Conservation (phyloP, 1,284 basidiomycete species). For the Golubevia sp. region DNA sequence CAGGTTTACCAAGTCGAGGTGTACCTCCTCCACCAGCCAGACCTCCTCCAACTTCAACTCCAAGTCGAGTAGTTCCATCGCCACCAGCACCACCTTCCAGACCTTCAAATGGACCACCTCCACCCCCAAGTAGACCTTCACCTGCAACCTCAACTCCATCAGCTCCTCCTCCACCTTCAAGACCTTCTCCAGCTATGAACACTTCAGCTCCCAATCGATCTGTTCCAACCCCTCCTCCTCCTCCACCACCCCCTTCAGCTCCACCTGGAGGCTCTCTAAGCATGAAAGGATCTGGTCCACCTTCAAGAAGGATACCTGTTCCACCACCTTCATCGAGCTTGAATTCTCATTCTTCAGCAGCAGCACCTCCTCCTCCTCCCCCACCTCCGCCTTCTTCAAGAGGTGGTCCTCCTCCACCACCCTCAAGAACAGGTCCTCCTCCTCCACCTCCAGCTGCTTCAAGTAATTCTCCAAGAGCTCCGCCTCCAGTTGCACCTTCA, state of each 20-base stretch:
- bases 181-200: background rate
- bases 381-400: background rate
- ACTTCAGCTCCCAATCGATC: conserved; percentile 8
- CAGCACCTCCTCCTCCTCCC: background rate
- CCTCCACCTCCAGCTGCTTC: conserved; percentile 18
- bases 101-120: background rate
- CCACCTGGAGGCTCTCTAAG: too few species aligned
- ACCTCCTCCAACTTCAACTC: background rate
- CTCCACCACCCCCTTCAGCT: conserved; percentile 18
- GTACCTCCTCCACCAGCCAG: background rate
- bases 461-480: background rate
- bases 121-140: conserved; percentile 1
- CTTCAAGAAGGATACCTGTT: background rate
- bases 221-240: conserved; percentile 10
- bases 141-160: background rate
- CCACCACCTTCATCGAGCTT: background rate
- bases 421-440: background rate
- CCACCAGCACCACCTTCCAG: conserved; percentile 7
- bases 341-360: conserved; percentile 39
- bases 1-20: background rate
- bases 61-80: conserved; percentile 1
- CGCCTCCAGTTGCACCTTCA: background rate
- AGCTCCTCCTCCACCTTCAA: background rate
- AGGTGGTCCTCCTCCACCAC: background rate
- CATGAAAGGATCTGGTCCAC: background rate